These are phyloP conservation scores for Fraxinus excelsior DNA, from an alignment of 257 asterid species.

Conservation along the genomic window DNA sequence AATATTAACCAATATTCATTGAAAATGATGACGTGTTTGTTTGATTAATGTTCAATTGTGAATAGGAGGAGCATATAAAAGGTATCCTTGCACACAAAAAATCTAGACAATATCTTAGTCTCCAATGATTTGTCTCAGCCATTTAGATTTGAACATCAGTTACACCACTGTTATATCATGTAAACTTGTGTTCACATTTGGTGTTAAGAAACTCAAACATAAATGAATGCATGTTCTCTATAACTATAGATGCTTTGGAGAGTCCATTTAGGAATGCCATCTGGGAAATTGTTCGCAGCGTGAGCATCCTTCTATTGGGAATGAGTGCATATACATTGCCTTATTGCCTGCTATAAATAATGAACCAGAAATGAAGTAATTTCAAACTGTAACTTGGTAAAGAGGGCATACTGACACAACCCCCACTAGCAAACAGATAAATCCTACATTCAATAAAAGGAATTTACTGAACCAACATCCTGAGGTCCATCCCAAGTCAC, in stretches of 20 bases:
- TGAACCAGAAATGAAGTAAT: background rate
- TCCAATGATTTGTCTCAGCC: background rate
- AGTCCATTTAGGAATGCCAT: background rate
- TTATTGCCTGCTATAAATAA: background rate
- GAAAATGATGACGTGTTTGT: too few relatives aligned
- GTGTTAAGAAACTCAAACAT: background rate
- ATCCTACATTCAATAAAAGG: background rate
- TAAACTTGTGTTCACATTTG: background rate
- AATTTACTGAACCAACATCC: background rate
- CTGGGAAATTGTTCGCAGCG: background rate
- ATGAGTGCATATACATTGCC: background rate
- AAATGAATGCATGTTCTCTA: too few relatives aligned
- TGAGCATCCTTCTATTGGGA: background rate
- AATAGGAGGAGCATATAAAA: too few relatives aligned
- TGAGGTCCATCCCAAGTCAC: background rate
- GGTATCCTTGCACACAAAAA: too few relatives aligned
- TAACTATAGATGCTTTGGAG: background rate
- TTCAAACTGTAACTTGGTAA: background rate
- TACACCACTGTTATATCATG: background rate
- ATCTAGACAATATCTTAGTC: too few relatives aligned
- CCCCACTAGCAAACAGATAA: background rate
- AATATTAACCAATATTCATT: too few relatives aligned
- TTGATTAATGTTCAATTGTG: too few relatives aligned
- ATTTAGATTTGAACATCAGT: background rate
- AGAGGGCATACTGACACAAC: background rate